These are phyloP conservation scores for Rubia balearica DNA, from an alignment of 305 asterid genomes.

Conservation along the genomic window DNA sequence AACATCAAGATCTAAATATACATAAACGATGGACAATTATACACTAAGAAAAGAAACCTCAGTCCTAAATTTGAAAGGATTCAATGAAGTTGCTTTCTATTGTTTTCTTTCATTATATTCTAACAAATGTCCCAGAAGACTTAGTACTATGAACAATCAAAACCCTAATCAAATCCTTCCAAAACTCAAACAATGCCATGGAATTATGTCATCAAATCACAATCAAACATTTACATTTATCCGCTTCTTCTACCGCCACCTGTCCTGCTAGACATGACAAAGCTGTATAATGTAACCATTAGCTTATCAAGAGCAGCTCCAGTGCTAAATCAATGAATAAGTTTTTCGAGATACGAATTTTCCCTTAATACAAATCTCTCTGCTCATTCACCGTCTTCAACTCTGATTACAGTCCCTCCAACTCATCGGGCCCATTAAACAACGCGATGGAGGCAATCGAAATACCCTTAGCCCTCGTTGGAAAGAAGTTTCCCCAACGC, in stretches of 20 bases:
- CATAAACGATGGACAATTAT: not conserved
- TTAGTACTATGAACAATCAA: constrained; percentile 49
- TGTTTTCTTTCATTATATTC: constrained; percentile 40
- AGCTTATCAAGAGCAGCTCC: too few relatives aligned
- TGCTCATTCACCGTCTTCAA: too few relatives aligned
- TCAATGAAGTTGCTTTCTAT: constrained; percentile 26
- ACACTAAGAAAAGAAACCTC: constrained; percentile 24
- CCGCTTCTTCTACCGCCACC: constrained; percentile 45
- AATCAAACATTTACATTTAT: constrained; percentile 40
- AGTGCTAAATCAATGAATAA: too few relatives aligned
- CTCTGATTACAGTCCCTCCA: too few relatives aligned
- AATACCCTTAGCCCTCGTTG: too few relatives aligned
- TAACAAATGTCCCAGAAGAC: constrained; percentile 41
- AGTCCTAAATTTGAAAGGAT: constrained; percentile 38
- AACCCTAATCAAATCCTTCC: constrained; percentile 18
- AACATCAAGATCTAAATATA: not conserved
- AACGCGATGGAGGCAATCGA: too few relatives aligned
- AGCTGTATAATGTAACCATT: too few relatives aligned
- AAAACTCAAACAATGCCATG: constrained; percentile 2
- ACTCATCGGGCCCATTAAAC: too few relatives aligned
- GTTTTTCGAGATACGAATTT: too few relatives aligned
- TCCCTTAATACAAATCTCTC: too few relatives aligned
- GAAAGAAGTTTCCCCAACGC: too few relatives aligned
- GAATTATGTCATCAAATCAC: not conserved
- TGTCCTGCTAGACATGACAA: constrained; percentile 34